Evolutionary conservation across 139 green algal genomes (phyloP).

Genomic region (Asterochloris sp.): DNA sequence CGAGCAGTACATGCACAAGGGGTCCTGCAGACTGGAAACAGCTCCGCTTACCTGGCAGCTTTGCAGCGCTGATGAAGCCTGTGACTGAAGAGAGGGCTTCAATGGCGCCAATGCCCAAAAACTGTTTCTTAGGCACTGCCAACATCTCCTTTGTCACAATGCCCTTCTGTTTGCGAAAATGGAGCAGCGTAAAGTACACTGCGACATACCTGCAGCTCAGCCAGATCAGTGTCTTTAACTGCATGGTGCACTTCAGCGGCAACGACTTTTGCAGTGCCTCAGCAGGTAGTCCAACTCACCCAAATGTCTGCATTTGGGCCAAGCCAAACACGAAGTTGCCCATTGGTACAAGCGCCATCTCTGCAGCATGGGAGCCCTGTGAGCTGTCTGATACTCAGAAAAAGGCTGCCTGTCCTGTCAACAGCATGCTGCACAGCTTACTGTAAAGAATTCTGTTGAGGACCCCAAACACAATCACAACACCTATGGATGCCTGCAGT

Average conservation of each 20-base stretch:
- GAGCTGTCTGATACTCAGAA: too few species aligned
- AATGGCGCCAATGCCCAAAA: conserved; percentile 59
- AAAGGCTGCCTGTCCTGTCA: too few species aligned
- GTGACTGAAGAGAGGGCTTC: conserved; percentile 68
- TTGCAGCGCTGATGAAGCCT: conserved; percentile 49
- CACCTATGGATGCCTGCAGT: conserved; percentile 3
- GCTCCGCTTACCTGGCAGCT: conserved; percentile 31
- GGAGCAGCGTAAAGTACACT: conserved; percentile 48
- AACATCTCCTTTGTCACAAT: conserved; percentile 69
- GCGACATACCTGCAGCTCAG: conserved; percentile 40
- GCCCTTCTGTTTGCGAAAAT: conserved; percentile 32
- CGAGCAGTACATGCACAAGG: not conserved
- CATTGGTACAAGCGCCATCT: conserved; percentile 78
- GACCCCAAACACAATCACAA: conserved; percentile 35
- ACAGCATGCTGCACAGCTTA: too few species aligned
- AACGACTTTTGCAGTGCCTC: too few species aligned
- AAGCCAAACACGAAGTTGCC: conserved; percentile 76
- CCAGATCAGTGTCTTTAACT: conserved; percentile 12
- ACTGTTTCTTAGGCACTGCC: conserved; percentile 48
- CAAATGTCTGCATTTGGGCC: conserved; percentile 69
- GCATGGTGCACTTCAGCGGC: too few species aligned
- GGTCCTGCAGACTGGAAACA: not conserved
- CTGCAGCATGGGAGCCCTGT: too few species aligned
- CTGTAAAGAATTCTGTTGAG: conserved; percentile 68
- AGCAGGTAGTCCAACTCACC: not conserved